Percentiles rank a stretch among this genome's conserved stretches.
phyloP scores from a whole-genome alignment of 345 rosid species.

The Eucalyptus leucophloia region DNA sequence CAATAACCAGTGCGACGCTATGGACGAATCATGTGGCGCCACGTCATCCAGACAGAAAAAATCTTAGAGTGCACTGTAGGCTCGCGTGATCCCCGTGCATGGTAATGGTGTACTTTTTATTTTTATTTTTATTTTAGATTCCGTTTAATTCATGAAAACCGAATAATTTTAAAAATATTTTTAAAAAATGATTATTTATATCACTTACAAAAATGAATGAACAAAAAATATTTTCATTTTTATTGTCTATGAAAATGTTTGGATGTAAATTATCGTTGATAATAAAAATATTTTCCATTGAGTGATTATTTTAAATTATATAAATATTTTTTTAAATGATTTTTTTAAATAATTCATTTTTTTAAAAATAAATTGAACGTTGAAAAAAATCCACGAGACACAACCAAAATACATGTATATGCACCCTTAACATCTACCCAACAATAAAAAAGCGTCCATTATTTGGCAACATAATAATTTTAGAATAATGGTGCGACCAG shows the following conservation, averaged over 20 bases:
- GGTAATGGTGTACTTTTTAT: neutral
- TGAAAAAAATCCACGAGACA: neutral
- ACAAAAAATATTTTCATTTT: no score
- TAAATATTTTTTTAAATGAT: accelerated
- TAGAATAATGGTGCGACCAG: neutral
- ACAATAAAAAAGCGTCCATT: neutral
- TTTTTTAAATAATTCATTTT: neutral
- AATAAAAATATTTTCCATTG: no score
- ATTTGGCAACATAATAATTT: neutral
- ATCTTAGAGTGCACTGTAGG: accelerated
- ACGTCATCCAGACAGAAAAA: neutral
- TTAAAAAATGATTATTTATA: accelerated
- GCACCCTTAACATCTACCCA: neutral
- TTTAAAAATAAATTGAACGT: neutral
- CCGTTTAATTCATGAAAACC: accelerated
- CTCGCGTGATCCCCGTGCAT: no score
- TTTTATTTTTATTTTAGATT: no score
- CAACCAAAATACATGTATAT: neutral
- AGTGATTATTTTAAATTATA: no score
- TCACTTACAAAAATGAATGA: no score
- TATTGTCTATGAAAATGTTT: no score
- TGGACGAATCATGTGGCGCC: neutral
- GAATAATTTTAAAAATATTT: neutral
- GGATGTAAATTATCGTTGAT: no score
- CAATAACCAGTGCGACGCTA: neutral